Evolutionary conservation across 1,139 yeast species (phyloP).

Genomic region (Suhomyces taliae): DNA sequence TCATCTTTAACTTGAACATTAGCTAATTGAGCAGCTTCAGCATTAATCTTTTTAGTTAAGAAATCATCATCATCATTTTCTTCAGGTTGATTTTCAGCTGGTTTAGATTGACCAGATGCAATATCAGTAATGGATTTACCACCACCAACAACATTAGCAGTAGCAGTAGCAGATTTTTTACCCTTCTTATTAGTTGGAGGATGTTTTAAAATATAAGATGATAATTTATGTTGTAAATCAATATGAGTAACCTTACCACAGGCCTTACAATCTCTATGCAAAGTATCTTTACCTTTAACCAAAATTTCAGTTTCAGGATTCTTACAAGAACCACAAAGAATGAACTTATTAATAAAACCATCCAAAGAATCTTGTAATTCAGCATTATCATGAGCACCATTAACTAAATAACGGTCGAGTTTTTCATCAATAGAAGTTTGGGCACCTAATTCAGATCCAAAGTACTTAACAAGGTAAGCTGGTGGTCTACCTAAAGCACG

Average conservation of each 20-base stretch:
- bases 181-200: slow-evolving; percentile 71
- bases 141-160: slow-evolving; percentile 88
- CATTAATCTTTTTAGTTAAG: slow-evolving; percentile 76
- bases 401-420: slow-evolving; percentile 85
- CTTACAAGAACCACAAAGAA: slow-evolving; percentile 90
- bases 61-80: slow-evolving; percentile 62
- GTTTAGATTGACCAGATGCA: slow-evolving; percentile 56
- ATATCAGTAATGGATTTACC: slow-evolving; percentile 78
- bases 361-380: slow-evolving; percentile 93
- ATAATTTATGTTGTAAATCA: slow-evolving; percentile 85
- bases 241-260: slow-evolving; percentile 89
- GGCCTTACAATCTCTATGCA: slow-evolving; percentile 95
- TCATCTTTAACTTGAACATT: slow-evolving; percentile 75
- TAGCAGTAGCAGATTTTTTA: slow-evolving; percentile 83
- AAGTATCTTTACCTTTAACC: slow-evolving; percentile 70
- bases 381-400: slow-evolving; percentile 90
- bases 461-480: slow-evolving; percentile 85
- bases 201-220: slow-evolving; percentile 85
- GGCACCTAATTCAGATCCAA: slow-evolving; percentile 97
- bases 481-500: slow-evolving; percentile 94
- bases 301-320: slow-evolving; percentile 96
- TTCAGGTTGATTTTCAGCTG: slow-evolving; percentile 32
- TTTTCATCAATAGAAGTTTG: slow-evolving; percentile 81
- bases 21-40: slow-evolving; percentile 73
- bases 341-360: slow-evolving; percentile 90